Evolutionary conservation across 352 stramenopile species (phyloP).

Genomic region (Phytophthora sansomeana): DNA sequence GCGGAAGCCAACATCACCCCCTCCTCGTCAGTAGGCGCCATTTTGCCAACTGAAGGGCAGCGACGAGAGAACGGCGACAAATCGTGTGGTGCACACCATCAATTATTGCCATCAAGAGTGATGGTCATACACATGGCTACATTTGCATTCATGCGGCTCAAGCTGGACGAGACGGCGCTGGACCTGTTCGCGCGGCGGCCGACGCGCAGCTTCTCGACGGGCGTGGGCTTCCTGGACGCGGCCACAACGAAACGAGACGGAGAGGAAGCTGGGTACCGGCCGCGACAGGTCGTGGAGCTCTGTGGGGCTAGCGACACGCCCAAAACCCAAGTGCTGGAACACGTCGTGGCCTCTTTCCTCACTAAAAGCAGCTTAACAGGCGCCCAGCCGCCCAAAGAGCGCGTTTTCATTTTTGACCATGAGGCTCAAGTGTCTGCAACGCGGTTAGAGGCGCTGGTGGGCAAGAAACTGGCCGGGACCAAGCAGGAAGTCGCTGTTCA

Average conservation of each 20-base stretch:
- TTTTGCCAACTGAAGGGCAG: constrained; percentile 34
- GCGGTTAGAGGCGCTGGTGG: constrained; percentile 17
- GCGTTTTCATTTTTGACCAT: constrained; percentile 75
- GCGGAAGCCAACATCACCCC: constrained; percentile 24
- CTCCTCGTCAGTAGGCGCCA: constrained; percentile 39
- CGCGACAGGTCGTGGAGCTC: constrained; percentile 72
- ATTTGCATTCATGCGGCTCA: constrained; percentile 34
- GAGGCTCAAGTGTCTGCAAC: constrained; percentile 50
- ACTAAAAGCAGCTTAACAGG: constrained; percentile 34
- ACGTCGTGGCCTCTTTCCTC: constrained; percentile 69
- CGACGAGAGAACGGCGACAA: no score
- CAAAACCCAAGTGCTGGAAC: constrained; percentile 57
- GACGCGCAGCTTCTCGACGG: constrained; percentile 59
- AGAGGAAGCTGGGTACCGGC: constrained; percentile 47
- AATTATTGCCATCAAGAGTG: not conserved
- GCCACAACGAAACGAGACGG: constrained; percentile 32
- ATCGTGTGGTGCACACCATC: no score
- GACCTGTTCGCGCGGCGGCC: constrained; percentile 74
- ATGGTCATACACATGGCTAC: constrained; percentile 18
- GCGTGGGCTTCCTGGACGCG: constrained; percentile 62
- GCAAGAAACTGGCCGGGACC: constrained; percentile 12
- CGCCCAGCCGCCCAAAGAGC: constrained; percentile 37
- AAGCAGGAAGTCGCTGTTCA: constrained; percentile 26
- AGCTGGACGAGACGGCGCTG: constrained; percentile 72
- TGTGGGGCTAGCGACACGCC: constrained; percentile 49